Percentiles rank a stretch among this genome's conserved stretches.
Evolutionary conservation across 345 rosid species (phyloP).

Genomic region (Hibiscus mutabilis): DNA sequence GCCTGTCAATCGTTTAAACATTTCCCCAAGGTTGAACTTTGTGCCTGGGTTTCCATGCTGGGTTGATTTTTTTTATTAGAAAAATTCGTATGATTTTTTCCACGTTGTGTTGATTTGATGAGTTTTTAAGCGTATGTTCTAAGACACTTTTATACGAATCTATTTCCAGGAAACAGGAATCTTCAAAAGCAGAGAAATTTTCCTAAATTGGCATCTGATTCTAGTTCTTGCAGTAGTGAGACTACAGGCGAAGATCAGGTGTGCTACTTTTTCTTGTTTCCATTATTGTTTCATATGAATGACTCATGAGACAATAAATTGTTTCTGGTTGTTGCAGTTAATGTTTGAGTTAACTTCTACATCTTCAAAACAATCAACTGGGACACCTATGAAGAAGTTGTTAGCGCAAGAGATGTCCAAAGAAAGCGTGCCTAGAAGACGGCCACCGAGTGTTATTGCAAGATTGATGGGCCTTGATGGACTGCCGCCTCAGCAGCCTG

Average conservation of each 20-base stretch:
- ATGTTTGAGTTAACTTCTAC: slow-evolving; percentile 35
- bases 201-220: slow-evolving; percentile 45
- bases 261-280: slow-evolving; percentile 24
- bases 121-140: background rate
- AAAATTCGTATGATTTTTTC: background rate
- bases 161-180: slow-evolving; percentile 56
- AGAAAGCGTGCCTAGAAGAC: slow-evolving; percentile 58
- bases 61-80: background rate
- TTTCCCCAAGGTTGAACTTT: too few species aligned
- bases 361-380: slow-evolving; percentile 32
- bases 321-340: slow-evolving; percentile 33
- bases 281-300: background rate
- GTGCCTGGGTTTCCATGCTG: too few species aligned
- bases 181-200: slow-evolving; percentile 31
- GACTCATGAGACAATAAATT: background rate
- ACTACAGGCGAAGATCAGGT: slow-evolving; percentile 49
- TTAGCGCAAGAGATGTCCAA: slow-evolving; percentile 77
- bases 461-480: slow-evolving; percentile 95
- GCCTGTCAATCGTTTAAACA: too few species aligned
- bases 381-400: slow-evolving; percentile 60
- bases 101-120: background rate
- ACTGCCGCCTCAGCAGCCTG: slow-evolving; percentile 52
- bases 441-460: slow-evolving; percentile 78
- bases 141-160: slow-evolving; percentile 17
- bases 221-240: slow-evolving; percentile 34